A percentile compares a stretch with the other conserved stretches of the same genome.
These are phyloP conservation scores for Rosa persica DNA, from an alignment of 306 rosid species.

Conservation along the genomic window DNA sequence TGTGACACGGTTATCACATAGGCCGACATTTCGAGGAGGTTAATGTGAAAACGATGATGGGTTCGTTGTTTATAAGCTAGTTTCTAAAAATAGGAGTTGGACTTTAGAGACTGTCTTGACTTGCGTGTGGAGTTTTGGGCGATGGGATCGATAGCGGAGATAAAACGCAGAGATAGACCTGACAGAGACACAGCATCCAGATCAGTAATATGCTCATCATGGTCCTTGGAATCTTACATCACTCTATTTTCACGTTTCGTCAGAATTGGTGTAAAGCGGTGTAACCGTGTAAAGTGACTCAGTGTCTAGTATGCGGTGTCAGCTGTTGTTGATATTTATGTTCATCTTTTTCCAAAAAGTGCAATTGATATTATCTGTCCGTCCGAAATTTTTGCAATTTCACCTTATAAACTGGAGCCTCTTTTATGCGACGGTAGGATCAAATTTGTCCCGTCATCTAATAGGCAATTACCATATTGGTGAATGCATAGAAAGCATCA, in stretches of 20 bases:
- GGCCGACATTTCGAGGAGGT: constrained; percentile 53
- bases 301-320: too few relatives aligned
- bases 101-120: neutral
- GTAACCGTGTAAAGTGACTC: too few relatives aligned
- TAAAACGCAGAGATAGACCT: constrained; percentile 7
- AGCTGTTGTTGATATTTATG: too few relatives aligned
- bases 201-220: neutral
- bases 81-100: neutral
- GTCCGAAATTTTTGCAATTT: too few relatives aligned
- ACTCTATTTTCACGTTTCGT: neutral
- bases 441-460: too few relatives aligned
- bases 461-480: too few relatives aligned
- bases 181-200: neutral
- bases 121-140: constrained; percentile 8
- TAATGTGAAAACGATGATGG: neutral
- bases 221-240: neutral
- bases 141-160: constrained; percentile 19
- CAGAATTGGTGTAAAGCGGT: too few relatives aligned
- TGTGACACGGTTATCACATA: constrained; percentile 54
- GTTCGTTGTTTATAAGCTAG: neutral
- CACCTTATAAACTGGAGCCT: too few relatives aligned
- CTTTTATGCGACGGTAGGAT: too few relatives aligned
- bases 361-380: too few relatives aligned
- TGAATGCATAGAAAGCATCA: too few relatives aligned
- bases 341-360: too few relatives aligned